Percentiles rank a stretch among this genome's conserved stretches.
Evolutionary conservation across 805 yeast species (phyloP).

Genomic region (Tetrapisispora namnaoensis): DNA sequence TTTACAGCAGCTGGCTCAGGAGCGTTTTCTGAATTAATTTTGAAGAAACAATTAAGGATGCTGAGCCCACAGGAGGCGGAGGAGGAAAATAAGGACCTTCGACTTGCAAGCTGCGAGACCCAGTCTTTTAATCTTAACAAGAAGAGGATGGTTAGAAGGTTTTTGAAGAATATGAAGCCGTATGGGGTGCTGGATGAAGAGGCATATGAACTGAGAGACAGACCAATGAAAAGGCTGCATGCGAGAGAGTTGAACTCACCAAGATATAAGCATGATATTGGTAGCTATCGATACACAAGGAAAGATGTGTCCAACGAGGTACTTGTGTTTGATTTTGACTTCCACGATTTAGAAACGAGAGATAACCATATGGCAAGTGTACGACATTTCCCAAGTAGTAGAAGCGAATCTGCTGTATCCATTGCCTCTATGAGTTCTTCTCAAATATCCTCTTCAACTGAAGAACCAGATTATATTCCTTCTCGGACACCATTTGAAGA

Average conservation of each 20-base stretch:
- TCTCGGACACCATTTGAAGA: neutral
- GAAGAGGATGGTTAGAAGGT: conserved; percentile 20
- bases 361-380: no score
- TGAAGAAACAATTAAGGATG: conserved; percentile 4
- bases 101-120: neutral
- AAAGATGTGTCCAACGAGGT: neutral
- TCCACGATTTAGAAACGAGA: neutral
- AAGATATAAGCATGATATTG: neutral
- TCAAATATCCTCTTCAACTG: neutral
- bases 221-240: neutral
- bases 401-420: no score
- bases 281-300: neutral
- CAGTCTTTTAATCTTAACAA: conserved; percentile 3
- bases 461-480: neutral
- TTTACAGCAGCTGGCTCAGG: conserved; percentile 23
- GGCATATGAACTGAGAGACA: neutral
- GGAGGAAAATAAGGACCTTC: neutral
- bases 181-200: conserved; percentile 4
- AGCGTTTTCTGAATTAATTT: conserved; percentile 22
- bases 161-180: conserved; percentile 19
- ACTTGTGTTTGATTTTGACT: neutral
- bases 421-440: neutral
- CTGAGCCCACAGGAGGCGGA: neutral
- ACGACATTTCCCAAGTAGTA: no score
- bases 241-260: neutral